Base-by-base conservation (phyloP, 352 stramenopile genomes). In the Pythium utonaiense region DNA sequence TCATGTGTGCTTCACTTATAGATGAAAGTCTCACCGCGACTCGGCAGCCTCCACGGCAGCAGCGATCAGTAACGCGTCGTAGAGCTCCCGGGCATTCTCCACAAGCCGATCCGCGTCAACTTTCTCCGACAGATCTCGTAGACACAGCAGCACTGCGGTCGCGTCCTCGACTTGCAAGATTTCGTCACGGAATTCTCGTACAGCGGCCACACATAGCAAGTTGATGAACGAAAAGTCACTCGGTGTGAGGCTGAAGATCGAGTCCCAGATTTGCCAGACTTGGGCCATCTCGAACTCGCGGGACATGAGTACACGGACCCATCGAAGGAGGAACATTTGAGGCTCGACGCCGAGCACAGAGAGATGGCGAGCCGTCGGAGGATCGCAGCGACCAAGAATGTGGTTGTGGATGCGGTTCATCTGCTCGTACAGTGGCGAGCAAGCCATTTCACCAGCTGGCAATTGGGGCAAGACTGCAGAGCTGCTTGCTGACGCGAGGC, bases 151-250 rank as follows among this genome's bases (percentile, higher is more conserved):
- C 47, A 88, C 77, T 25, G 62, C 75, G 2, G 77, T 85, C 6
- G 73, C 61, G 57, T 92, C 83, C 48, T 92, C 78, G 7, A 74
- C 73, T 17, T 64, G 58, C 24, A 90, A 61, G 51, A 92, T 85
- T 16, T 90, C 75, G 8, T 83, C 75, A 0, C 83, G 77, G 34
- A 78, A 88, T 28, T 88, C 80, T 5, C 74, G 77, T 3, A 92
- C 73, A 6, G 81, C 75, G 9, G 83, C 83, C n/a, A 89, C 83
- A 47, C 80, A 92, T 3, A 92, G 70, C 54, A 88, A 24, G 38
- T 92, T 88, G 58, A 89, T 88, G 36, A 92, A 90, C 30, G 75
- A 79, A 52, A 90, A 89, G 40, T 92, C 79, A 53, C 62, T 71
- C 6, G 80, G 74, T 5, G 83, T 90, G 28, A 92, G 66, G 19